A percentile compares a stretch with the other conserved stretches of the same genome.
These are phyloP conservation scores for Myriosclerotinia curreyana DNA, from an alignment of 2,329 filamentous ascomycete species.

Conservation along the genomic window DNA sequence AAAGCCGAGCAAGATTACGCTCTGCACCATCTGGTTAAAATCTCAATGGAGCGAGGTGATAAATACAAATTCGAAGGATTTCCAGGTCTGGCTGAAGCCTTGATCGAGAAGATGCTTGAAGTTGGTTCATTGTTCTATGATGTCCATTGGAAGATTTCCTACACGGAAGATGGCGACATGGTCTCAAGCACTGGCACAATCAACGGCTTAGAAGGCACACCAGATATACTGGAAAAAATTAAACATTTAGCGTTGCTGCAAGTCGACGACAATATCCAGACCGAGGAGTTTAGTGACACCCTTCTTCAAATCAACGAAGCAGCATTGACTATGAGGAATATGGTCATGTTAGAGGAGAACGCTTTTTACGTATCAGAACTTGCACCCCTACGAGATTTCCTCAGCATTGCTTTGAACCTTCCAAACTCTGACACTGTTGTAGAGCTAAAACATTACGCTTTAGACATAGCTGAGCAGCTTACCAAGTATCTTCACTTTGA, in stretches of 20 bases:
- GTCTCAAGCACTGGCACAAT: slow-evolving; percentile 50
- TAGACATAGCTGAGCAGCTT: slow-evolving; percentile 89
- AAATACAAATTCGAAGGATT: slow-evolving; percentile 96
- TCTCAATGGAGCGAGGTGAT: slow-evolving; percentile 89
- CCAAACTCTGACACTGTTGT: slow-evolving; percentile 68
- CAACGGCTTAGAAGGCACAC: slow-evolving; percentile 65
- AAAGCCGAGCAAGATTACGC: slow-evolving; percentile 86
- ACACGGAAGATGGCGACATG: slow-evolving; percentile 57
- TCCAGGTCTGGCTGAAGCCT: slow-evolving; percentile 78
- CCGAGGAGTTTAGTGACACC: slow-evolving; percentile 65
- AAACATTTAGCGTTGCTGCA: slow-evolving; percentile 57
- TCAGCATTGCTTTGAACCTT: slow-evolving; percentile 78
- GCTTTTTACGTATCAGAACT: slow-evolving; percentile 76
- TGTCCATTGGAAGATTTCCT: slow-evolving; percentile 76
- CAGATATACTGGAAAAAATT: slow-evolving; percentile 71
- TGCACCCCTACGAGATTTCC: slow-evolving; percentile 71
- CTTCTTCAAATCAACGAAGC: slow-evolving; percentile 82
- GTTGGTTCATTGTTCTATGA: slow-evolving; percentile 78
- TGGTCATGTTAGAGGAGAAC: slow-evolving; percentile 91
- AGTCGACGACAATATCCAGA: slow-evolving; percentile 66
- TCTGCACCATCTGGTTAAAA: slow-evolving; percentile 89
- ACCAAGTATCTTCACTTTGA: slow-evolving; percentile 76
- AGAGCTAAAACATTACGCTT: slow-evolving; percentile 84
- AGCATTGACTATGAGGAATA: slow-evolving; percentile 84
- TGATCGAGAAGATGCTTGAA: slow-evolving; percentile 80